These are phyloP conservation scores for Brasilioporus rufonigricans DNA, from an alignment of 768 basidiomycete genomes.

Conservation along the genomic window DNA sequence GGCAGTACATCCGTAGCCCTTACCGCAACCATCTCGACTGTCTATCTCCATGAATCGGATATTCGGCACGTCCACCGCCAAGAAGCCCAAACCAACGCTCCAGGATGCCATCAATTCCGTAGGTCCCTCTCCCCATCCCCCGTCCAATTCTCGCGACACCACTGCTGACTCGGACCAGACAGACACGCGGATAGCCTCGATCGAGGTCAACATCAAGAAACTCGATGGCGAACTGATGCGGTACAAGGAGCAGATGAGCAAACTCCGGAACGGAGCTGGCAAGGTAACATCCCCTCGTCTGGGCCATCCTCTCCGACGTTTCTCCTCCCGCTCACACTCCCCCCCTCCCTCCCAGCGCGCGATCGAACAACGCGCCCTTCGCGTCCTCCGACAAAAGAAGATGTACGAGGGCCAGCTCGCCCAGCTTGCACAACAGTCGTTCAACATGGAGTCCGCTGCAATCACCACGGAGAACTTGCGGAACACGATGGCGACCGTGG, in stretches of 20 bases:
- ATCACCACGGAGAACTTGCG: constrained; percentile 97
- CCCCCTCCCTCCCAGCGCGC: constrained; percentile 54
- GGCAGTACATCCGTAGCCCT: not conserved
- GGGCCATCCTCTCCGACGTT: not conserved
- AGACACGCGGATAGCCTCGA: constrained; percentile 78
- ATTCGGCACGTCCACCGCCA: constrained; percentile 70
- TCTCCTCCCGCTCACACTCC: not conserved
- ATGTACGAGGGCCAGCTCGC: constrained; percentile 93
- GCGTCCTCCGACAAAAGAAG: constrained; percentile 91
- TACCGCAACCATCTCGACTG: not conserved
- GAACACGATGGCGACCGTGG: constrained; percentile 98
- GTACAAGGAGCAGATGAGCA: constrained; percentile 96
- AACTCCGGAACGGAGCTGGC: constrained; percentile 89
- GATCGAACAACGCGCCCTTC: constrained; percentile 90
- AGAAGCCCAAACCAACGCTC: constrained; percentile 83
- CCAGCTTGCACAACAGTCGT: constrained; percentile 91
- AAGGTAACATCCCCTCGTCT: constrained; percentile 54
- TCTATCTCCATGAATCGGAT: constrained; percentile 85
- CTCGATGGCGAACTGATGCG: constrained; percentile 88
- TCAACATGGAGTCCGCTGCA: constrained; percentile 97
- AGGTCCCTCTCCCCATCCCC: constrained; percentile 27
- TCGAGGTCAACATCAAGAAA: constrained; percentile 97
- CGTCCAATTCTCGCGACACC: not conserved
- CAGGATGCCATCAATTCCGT: constrained; percentile 93
- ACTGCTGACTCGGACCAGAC: constrained; percentile 50